Conservation (phyloP, 805 yeast genomes). For the Metschnikowia santaceciliae region DNA sequence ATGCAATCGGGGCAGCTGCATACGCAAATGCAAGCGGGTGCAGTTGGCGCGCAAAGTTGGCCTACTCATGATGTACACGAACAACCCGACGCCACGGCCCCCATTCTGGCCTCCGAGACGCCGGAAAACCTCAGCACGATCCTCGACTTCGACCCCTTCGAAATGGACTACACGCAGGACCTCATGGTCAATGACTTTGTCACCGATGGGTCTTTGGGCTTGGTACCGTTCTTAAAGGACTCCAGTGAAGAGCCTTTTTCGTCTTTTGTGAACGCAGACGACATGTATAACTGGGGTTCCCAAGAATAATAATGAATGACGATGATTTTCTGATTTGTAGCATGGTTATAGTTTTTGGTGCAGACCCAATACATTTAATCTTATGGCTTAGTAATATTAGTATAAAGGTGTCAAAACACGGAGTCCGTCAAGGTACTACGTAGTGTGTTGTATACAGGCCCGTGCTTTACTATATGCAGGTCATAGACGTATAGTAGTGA, state of each 20-base stretch:
- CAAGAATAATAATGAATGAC: neutral
- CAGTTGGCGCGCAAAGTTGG: slow-evolving; percentile 2
- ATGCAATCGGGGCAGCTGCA: neutral
- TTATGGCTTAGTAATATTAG: no score
- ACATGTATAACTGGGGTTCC: neutral
- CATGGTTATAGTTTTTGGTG: neutral
- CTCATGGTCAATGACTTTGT: slow-evolving; percentile 51
- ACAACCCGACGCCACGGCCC: neutral
- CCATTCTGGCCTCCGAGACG: neutral
- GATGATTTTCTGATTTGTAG: neutral
- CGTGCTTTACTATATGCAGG: no score
- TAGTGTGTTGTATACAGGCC: no score
- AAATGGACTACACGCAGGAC: slow-evolving; percentile 27
- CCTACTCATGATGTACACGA: neutral
- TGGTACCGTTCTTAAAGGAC: slow-evolving; percentile 56
- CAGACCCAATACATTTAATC: no score
- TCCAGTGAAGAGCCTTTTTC: neutral
- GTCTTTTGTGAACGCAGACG: neutral
- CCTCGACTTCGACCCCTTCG: slow-evolving; percentile 38
- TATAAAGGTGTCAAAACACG: no score
- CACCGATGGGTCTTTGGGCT: slow-evolving; percentile 78
- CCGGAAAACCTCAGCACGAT: slow-evolving; percentile 18
- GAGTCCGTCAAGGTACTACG: no score
- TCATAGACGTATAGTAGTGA: no score
- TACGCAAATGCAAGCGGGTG: neutral